phyloP scores from a whole-genome alignment of 2,329 filamentous ascomycete genomes.

The Colletotrichum chrysophilum region DNA sequence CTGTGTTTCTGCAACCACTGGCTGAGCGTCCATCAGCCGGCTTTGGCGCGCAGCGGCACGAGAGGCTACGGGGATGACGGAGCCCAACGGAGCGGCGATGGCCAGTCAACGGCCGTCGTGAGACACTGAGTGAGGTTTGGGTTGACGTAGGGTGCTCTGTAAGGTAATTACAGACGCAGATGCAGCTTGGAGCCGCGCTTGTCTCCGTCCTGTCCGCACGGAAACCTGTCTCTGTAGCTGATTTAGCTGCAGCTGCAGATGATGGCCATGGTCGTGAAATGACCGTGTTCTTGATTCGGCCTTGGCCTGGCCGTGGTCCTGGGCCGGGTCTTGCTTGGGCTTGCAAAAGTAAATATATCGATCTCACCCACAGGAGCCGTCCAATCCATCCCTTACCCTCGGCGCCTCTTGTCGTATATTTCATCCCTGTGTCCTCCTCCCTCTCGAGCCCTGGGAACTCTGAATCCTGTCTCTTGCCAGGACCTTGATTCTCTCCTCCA shows the following conservation, averaged over 20 bases:
- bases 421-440: slow-evolving; percentile 17
- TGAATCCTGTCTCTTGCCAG: not conserved
- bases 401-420: slow-evolving; percentile 14
- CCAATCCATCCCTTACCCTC: slow-evolving; percentile 11
- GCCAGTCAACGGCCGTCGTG: slow-evolving; percentile 16
- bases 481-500: not conserved
- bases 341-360: slow-evolving; percentile 23
- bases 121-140: slow-evolving; percentile 5
- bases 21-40: not conserved
- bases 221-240: not conserved
- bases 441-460: not conserved
- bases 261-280: not conserved
- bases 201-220: not conserved
- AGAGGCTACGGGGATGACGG: not conserved
- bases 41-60: slow-evolving; percentile 5
- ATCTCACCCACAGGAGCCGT: not conserved
- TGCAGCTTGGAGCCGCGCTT: not conserved
- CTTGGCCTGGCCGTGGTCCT: not conserved
- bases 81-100: not conserved
- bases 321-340: not conserved
- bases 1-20: slow-evolving; percentile 14
- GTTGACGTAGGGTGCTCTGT: not conserved
- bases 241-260: not conserved
- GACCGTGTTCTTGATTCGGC: not conserved
- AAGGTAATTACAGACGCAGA: not conserved